Base-by-base conservation (phyloP, 305 asterid genomes). In the Petunia hybrid region DNA sequence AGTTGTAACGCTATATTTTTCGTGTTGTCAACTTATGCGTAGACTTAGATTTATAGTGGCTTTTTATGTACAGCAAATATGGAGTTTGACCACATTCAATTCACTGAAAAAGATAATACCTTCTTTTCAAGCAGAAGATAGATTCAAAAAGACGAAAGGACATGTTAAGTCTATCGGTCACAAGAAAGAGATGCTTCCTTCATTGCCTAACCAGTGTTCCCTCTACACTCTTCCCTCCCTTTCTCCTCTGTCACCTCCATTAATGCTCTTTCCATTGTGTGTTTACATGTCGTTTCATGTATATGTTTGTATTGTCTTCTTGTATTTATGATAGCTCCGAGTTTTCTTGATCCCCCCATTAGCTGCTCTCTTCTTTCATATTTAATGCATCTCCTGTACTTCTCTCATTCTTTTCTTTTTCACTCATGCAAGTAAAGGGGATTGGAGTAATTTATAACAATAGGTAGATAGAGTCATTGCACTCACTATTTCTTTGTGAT, bases 201-300 rank as follows among this genome's bases (percentile, higher is more conserved):
- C 56, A 9, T 45, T 70, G 77, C 60, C 77, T 31, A 71, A 46
- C 60, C 46, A 46, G 77, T 71, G 77, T 46, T 22, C 77, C 76
- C 76, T 69, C 4, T 45, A 9, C 59, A 8, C 41, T 69, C 57
- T 43, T 51, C 56, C 14, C 56, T 51, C 56, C 56, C 56, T 69
- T 70, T 45, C n/a, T 70, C 48, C 43, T 71, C 41, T 71, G 40
- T 46, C 77, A 71, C 61, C 61, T 31, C 77, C 43, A 46, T 71
- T 10, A 71, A 46, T 63, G 43, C 42, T 62, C 42, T 62, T 14
- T 57, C 35, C 31, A 10, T 48, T 0, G 14, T 51, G 56, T 10
- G 14, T 51, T 10, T 51, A 51, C 56, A 9, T 51, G 1, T 51
- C 10, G 1, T 51, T 8, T 51, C 1, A 12, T 71, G 62, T 31